These are phyloP conservation scores for Annona cherimola DNA, from an alignment of 164 flowering plant genomes.

Conservation along the genomic window DNA sequence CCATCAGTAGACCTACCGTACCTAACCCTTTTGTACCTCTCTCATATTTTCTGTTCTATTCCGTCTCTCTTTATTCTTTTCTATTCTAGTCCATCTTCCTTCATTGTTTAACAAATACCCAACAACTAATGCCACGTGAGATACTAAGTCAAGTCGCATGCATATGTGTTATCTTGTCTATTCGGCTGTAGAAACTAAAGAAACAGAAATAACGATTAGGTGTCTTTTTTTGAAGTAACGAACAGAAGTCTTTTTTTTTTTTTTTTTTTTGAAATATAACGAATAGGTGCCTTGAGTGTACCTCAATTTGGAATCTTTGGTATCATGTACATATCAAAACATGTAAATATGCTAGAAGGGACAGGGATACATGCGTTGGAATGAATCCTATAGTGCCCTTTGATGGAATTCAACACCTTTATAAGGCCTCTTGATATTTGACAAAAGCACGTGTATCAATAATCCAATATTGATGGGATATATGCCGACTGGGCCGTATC, in stretches of 20 bases:
- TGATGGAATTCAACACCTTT: conserved; percentile 6
- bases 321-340: not conserved
- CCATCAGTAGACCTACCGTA: conserved; percentile 15
- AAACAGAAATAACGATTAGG: not conserved
- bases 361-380: not conserved
- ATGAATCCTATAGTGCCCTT: not conserved
- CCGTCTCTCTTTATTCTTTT: not conserved
- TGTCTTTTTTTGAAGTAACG: too few relatives aligned
- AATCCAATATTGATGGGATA: too few relatives aligned
- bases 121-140: conserved; percentile 1
- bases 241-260: too few relatives aligned
- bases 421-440: not conserved
- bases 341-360: not conserved
- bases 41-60: not conserved
- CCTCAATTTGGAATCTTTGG: not conserved
- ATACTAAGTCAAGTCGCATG: not conserved
- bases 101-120: conserved; percentile 3
- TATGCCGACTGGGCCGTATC: too few relatives aligned
- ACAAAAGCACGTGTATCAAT: not conserved
- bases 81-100: not conserved
- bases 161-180: not conserved
- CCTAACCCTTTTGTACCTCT: conserved; percentile 3
- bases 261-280: too few relatives aligned
- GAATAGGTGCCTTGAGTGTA: not conserved
- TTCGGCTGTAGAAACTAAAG: not conserved